phyloP scores from a whole-genome alignment of 805 yeast genomes.

The Nakazawaea holstii region DNA sequence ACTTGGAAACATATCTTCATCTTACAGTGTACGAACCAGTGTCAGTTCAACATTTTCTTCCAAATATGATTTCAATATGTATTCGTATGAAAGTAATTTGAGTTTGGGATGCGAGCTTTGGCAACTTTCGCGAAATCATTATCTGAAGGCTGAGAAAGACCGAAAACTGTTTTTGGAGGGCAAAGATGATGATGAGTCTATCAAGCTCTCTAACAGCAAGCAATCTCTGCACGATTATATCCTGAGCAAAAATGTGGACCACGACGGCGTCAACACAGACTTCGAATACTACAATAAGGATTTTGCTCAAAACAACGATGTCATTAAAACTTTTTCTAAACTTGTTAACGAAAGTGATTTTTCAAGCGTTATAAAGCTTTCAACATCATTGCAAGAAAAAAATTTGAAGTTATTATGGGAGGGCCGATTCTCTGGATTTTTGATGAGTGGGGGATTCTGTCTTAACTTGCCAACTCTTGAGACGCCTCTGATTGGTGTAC shows the following conservation, averaged over 20 bases:
- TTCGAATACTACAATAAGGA: constrained; percentile 16
- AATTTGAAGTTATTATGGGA: constrained; percentile 76
- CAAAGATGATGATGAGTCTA: background rate
- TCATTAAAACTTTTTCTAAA: constrained; percentile 45
- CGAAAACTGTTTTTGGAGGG: background rate
- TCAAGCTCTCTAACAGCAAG: background rate
- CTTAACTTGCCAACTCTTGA: constrained; percentile 42
- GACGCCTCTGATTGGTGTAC: constrained; percentile 49
- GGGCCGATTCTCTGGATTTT: constrained; percentile 75
- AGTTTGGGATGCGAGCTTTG: constrained; percentile 84
- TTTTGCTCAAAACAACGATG: constrained; percentile 29
- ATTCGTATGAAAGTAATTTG: constrained; percentile 83
- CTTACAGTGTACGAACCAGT: constrained; percentile 81
- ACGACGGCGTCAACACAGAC: constrained; percentile 14
- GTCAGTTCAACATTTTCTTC: constrained; percentile 73
- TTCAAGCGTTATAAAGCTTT: constrained; percentile 66
- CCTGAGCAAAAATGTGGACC: background rate
- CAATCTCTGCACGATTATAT: background rate
- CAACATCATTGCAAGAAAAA: constrained; percentile 62
- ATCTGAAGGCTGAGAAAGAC: constrained; percentile 7
- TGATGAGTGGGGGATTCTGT: constrained; percentile 70
- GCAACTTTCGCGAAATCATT: constrained; percentile 34
- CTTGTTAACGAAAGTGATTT: constrained; percentile 49
- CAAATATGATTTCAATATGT: constrained; percentile 82
- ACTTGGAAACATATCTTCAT: constrained; percentile 81